A percentile compares a stretch with the other conserved stretches of the same genome.
Conservation (phyloP, 148 eudicot species). For the Rhododendron molle region DNA sequence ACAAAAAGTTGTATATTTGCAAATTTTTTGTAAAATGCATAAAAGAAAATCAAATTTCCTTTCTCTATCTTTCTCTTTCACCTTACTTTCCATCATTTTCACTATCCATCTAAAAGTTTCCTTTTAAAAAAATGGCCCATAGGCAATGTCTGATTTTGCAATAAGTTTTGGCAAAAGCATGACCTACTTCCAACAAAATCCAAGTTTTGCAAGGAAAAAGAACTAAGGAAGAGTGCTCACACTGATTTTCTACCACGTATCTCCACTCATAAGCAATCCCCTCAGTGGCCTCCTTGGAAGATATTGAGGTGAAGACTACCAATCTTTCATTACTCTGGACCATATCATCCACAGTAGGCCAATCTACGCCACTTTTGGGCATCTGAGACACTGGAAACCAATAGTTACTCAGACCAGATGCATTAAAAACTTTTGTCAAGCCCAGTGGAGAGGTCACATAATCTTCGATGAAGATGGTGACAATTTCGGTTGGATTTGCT, state of each 20-base stretch:
- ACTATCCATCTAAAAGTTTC: background rate
- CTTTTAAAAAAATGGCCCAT: background rate
- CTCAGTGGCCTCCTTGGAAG: conserved; percentile 76
- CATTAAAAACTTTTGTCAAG: conserved; percentile 59
- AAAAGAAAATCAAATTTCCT: background rate
- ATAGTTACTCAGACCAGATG: conserved; percentile 65
- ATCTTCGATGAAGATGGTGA: conserved; percentile 87
- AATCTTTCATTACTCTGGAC: conserved; percentile 61
- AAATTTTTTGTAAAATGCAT: background rate
- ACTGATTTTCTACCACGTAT: conserved; percentile 76
- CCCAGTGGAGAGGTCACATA: conserved; percentile 70
- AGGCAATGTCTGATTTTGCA: background rate
- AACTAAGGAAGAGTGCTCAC: conserved; percentile 37
- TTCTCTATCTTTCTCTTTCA: background rate
- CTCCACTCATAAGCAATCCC: conserved; percentile 88
- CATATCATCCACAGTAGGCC: conserved; percentile 95
- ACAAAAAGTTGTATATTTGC: background rate
- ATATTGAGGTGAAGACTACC: conserved; percentile 70
- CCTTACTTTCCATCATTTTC: background rate
- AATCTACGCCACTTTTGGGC: conserved; percentile 74
- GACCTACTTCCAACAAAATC: background rate
- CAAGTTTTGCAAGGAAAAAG: background rate
- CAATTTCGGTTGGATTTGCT: conserved; percentile 66
- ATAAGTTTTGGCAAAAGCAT: background rate
- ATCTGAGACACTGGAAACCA: conserved; percentile 72